Evolutionary conservation across 2,329 filamentous ascomycete genomes (phyloP), one percentile per base, ranked within the genome.

Genomic region (Epichloe hybrida): DNA sequence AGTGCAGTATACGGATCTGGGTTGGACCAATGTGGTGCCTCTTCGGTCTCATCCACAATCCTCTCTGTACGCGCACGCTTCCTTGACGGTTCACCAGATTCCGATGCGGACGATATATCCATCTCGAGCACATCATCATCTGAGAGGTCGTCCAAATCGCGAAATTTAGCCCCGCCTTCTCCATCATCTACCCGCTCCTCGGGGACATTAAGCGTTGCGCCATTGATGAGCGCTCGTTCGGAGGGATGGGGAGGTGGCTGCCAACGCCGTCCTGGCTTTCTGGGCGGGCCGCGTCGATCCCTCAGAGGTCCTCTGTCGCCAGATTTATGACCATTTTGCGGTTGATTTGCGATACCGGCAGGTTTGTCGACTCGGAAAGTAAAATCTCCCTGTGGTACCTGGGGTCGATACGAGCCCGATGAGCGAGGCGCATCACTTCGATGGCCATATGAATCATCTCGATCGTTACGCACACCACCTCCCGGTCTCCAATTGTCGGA

Each of bases 1-100:
- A 95, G 72, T 2, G 81, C 86, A 5, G 88, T 95, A 66, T 97
- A 96, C 0, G 90, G 89, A 64, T 97, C 91, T 3, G 91, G 90
- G 59, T 97, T 97, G 4, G 89, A 95, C 91, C 91, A 97, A 65
- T 86, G 89, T 3, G 89, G 88, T 5, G 64, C 67, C 13, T 71
- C 68, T 50, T 72, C 71, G 21, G 66, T 61, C n/a, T 69, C 62
- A 8, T 64, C 64, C 15, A 60, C 55, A 4, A 63, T 54, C 2
- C 57, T 57, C 9, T 59, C 48, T 4, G 44, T 66, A 55, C 60
- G 62, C 56, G 57, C 59, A 51, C 55, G 61, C 49, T 70, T 70
- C 50, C 65, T 65, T 4, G 68, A 66, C 3, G 69, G 71, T 0
- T 66, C 66, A 11, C 75, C 76, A 0, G 58, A 48, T 3, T 60